These are phyloP conservation scores for Talaromyces sp. DNA, from an alignment of 2,329 filamentous ascomycete genomes.

Conservation along the genomic window DNA sequence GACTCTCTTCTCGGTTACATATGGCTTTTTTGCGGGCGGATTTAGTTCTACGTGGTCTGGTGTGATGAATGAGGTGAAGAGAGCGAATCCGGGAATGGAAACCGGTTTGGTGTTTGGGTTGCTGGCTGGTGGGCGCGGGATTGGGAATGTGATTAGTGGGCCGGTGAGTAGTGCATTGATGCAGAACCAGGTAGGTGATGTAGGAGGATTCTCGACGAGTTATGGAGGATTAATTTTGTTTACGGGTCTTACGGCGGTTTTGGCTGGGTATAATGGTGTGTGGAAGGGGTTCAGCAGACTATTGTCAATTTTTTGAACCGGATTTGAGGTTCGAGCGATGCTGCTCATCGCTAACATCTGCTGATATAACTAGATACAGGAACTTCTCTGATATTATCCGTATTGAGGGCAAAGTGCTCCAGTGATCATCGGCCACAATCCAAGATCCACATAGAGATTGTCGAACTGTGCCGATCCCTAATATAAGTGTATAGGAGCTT, in stretches of 20 bases:
- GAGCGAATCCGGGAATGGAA: conserved; percentile 3
- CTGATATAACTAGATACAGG: not conserved
- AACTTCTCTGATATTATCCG: not conserved
- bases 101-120: conserved; percentile 14
- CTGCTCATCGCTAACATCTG: not conserved
- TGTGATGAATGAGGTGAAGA: conserved; percentile 32
- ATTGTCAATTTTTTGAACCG: not conserved
- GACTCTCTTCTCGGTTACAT: conserved; percentile 59
- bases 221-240: conserved; percentile 17
- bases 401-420: not conserved
- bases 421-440: not conserved
- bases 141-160: conserved; percentile 15
- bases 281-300: conserved; percentile 5
- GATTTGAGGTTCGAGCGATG: not conserved
- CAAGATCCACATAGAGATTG: not conserved
- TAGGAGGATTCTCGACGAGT: not conserved
- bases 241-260: conserved; percentile 9
- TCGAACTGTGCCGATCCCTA: not conserved
- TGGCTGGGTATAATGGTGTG: not conserved
- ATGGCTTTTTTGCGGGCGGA: conserved; percentile 63
- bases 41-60: conserved; percentile 62
- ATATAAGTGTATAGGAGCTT: not conserved
- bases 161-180: conserved; percentile 14
- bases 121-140: conserved; percentile 9
- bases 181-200: not conserved